Evolutionary conservation across 768 basidiomycete genomes (phyloP).

Genomic region (Strobilomyces echinocephalus): DNA sequence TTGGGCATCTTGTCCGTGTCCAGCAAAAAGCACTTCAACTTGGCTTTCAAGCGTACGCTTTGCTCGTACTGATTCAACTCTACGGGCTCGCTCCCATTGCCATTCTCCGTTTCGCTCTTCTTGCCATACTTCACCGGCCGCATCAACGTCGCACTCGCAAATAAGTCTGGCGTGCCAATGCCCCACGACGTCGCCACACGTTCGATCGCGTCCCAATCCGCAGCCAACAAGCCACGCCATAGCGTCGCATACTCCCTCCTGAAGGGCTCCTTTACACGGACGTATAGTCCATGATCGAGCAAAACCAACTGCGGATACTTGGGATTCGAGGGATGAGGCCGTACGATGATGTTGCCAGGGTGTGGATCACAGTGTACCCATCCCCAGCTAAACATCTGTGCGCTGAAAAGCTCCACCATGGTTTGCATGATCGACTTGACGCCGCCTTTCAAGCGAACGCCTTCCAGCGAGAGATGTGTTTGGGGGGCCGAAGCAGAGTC

Average conservation of each 20-base stretch:
- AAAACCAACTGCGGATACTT: slow-evolving; percentile 63
- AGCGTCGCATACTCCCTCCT: slow-evolving; percentile 70
- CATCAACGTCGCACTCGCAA: slow-evolving; percentile 71
- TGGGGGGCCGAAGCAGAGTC: background rate
- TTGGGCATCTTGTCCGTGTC: slow-evolving; percentile 81
- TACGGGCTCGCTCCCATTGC: slow-evolving; percentile 6
- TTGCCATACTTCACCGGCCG: slow-evolving; percentile 45
- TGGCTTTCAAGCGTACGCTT: slow-evolving; percentile 64
- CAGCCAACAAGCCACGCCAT: slow-evolving; percentile 63
- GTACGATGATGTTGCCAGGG: slow-evolving; percentile 76
- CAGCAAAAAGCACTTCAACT: slow-evolving; percentile 56
- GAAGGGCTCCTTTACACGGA: slow-evolving; percentile 63
- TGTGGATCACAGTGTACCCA: slow-evolving; percentile 81
- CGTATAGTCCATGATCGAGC: slow-evolving; percentile 91
- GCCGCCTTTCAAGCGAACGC: slow-evolving; percentile 51
- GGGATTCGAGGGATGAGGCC: slow-evolving; percentile 32
- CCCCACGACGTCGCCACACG: slow-evolving; percentile 58
- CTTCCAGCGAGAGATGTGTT: slow-evolving; percentile 11
- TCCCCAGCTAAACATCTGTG: slow-evolving; percentile 90
- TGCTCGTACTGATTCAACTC: slow-evolving; percentile 61
- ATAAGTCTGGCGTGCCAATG: slow-evolving; percentile 62
- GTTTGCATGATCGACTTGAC: slow-evolving; percentile 69
- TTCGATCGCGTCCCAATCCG: slow-evolving; percentile 51
- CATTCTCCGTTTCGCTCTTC: background rate
- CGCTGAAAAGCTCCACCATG: slow-evolving; percentile 83